Base-by-base conservation (phyloP, 805 yeast genomes). In the Wickerhamiella sergipiensis region DNA sequence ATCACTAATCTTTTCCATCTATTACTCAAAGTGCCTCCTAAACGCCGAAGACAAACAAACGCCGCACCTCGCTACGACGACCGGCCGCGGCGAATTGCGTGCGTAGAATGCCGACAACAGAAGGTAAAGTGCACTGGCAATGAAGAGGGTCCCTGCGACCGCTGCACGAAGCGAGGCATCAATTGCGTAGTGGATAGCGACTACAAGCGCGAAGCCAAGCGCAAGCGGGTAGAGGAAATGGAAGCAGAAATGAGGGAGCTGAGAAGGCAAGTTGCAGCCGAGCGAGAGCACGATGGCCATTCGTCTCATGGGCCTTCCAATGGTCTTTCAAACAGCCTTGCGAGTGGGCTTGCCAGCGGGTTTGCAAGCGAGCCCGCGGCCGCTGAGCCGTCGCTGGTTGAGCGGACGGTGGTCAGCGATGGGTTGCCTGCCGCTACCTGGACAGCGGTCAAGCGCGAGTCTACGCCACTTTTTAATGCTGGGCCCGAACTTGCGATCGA, bases 101-200 rank as follows among this genome's bases (percentile, higher is more conserved):
- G 98, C 70, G 87, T 86, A 1, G 95, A 90, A 61, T 92, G 98
- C 64, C 77, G 97, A 13, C 97, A 92, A 66, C 98, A 90, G 64
- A 92, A 92, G 67, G 72, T 68, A 22, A 38, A 57, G 21, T 56
- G 60, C 47, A 33, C 48, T 8, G 55, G 58, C 53, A 36, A 78
- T 74, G 56, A 88, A 79, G 52, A 73, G 0, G 71, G 71, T 8
- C 85, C 95, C 1, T 92, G 98, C 60, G 71, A 90, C 0, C 72
- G 95, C 54, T 92, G 98, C 64, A 61, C 69, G 9, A 84, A 83
- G 63, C 78, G 85, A 60, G 77, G 78, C 7, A 70, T 83, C 2
- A 71, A 71, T 17, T 90, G 98, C 64, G 76, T 81, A 23, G 66
- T 92, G 46, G 80, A 86, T 59, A 75, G 84, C 15, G 92, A 81